Conservation (phyloP, 306 rosid species). For the Canavalia gladiata region DNA sequence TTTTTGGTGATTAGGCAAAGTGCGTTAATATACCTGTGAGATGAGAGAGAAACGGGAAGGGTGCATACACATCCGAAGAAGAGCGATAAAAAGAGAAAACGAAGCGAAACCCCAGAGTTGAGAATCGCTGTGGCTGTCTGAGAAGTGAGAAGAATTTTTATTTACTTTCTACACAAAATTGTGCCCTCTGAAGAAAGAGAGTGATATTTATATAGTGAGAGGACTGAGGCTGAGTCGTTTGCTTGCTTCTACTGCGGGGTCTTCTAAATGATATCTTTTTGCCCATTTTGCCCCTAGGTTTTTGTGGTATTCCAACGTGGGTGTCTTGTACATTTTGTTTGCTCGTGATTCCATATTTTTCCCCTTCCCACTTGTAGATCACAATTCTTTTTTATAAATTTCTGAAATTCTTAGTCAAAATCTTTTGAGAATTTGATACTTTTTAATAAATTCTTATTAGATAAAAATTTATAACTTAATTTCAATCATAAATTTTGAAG, state of each 20-base stretch:
- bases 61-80: slow-evolving; percentile 73
- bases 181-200: slow-evolving; percentile 39
- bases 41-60: slow-evolving; percentile 62
- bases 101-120: slow-evolving; percentile 61
- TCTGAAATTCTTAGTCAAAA: no score
- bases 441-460: no score
- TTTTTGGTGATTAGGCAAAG: not conserved
- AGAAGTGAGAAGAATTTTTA: slow-evolving; percentile 22
- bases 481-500: no score
- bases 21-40: slow-evolving; percentile 63
- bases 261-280: slow-evolving; percentile 20
- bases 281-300: slow-evolving; percentile 38
- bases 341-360: not conserved
- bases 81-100: slow-evolving; percentile 38
- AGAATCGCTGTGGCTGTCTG: slow-evolving; percentile 48
- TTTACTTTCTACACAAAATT: slow-evolving; percentile 34
- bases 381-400: no score
- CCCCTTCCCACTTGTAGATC: not conserved
- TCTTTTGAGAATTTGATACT: no score
- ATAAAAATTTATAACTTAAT: no score
- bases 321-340: not conserved
- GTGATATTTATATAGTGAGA: slow-evolving; percentile 39
- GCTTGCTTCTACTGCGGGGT: slow-evolving; percentile 47
- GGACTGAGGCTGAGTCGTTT: slow-evolving; percentile 45
- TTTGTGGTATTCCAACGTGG: slow-evolving; percentile 14